A percentile compares a stretch with the other conserved stretches of the same genome.
Conservation (phyloP, 2,329 filamentous ascomycete species). For the Penicillium nordicum region DNA sequence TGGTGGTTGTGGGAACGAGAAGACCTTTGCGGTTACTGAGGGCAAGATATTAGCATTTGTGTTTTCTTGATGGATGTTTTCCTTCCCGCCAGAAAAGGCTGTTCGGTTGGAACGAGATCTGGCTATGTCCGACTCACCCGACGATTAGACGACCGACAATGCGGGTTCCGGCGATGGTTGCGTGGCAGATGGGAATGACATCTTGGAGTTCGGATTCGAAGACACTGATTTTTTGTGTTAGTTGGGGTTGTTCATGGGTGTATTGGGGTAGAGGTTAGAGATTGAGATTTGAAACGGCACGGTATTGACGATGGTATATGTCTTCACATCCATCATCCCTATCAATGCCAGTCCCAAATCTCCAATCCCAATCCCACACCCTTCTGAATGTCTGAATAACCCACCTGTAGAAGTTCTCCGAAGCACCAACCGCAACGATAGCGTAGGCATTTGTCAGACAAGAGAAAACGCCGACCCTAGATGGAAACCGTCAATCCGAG, state of each 20-base stretch:
- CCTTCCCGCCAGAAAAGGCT: background rate
- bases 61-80: background rate
- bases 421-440: constrained; percentile 87
- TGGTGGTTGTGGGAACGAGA: constrained; percentile 90
- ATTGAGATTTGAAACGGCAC: background rate
- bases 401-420: constrained; percentile 96
- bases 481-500: background rate
- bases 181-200: constrained; percentile 93
- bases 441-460: constrained; percentile 97
- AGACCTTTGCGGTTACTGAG: constrained; percentile 89
- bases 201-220: constrained; percentile 98
- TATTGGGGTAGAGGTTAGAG: background rate
- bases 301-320: background rate
- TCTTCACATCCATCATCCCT: background rate
- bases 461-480: constrained; percentile 92
- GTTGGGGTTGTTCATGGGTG: background rate
- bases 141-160: constrained; percentile 95
- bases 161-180: constrained; percentile 91
- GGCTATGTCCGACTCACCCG: constrained; percentile 53
- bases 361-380: background rate
- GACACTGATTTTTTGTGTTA: constrained; percentile 55
- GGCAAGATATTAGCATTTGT: background rate
- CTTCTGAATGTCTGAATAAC: constrained; percentile 14
- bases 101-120: background rate
- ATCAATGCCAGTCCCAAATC: background rate